phyloP scores from a whole-genome alignment of 129 eudicot species.

The Gnaphalium uliginosum region DNA sequence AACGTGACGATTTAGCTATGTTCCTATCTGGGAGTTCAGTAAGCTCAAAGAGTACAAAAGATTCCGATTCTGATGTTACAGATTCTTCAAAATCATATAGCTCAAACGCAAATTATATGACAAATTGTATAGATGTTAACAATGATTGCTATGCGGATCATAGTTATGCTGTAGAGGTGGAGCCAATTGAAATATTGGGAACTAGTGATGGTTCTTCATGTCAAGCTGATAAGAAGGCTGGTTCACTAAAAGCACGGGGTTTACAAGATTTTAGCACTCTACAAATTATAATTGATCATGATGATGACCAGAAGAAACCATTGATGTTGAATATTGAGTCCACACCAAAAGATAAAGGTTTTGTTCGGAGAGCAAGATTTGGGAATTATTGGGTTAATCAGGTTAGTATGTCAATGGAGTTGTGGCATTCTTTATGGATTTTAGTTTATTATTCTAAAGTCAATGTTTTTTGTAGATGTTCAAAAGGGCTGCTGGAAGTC shows the following conservation, averaged over 20 bases:
- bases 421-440: slow-evolving; percentile 3
- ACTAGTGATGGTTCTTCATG: slow-evolving; percentile 48
- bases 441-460: slow-evolving; percentile 26
- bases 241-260: slow-evolving; percentile 50
- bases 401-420: slow-evolving; percentile 43
- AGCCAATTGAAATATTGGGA: slow-evolving; percentile 45
- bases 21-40: slow-evolving; percentile 66
- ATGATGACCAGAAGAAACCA: slow-evolving; percentile 38
- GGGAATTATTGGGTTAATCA: slow-evolving; percentile 59
- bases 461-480: slow-evolving; percentile 48
- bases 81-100: slow-evolving; percentile 20
- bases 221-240: slow-evolving; percentile 43
- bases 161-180: slow-evolving; percentile 31
- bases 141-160: neutral
- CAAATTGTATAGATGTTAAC: slow-evolving; percentile 34
- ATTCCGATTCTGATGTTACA: slow-evolving; percentile 37
- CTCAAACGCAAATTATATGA: slow-evolving; percentile 16
- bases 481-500: slow-evolving; percentile 53
- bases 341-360: slow-evolving; percentile 73
- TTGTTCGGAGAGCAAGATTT: slow-evolving; percentile 41
- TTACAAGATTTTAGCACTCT: slow-evolving; percentile 42
- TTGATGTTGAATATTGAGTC: slow-evolving; percentile 39
- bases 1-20: slow-evolving; percentile 84
- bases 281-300: slow-evolving; percentile 50
- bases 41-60: slow-evolving; percentile 37